Evolutionary conservation across 805 yeast genomes (phyloP).

Genomic region (Millerozyma acaciae): DNA sequence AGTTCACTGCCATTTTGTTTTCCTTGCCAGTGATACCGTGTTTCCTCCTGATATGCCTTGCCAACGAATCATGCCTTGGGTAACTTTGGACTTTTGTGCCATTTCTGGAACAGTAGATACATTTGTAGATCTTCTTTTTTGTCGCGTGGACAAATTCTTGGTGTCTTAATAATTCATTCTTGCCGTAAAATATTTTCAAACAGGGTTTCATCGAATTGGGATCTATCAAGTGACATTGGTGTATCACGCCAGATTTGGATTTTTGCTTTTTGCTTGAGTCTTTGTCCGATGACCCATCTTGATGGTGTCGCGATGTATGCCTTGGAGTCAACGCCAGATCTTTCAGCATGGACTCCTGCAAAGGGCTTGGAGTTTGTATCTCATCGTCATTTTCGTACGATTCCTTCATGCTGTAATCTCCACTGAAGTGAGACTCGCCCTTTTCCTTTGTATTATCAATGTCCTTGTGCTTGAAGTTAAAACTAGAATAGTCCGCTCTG

Average conservation of each 20-base stretch:
- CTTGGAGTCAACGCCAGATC: not conserved
- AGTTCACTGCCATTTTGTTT: conserved; percentile 41
- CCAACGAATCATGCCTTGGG: conserved; percentile 42
- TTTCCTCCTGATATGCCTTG: conserved; percentile 41
- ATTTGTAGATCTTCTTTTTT: conserved; percentile 37
- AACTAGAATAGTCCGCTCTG: too few species aligned
- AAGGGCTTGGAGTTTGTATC: too few species aligned
- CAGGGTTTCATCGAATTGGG: conserved; percentile 31
- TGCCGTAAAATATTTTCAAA: conserved; percentile 40
- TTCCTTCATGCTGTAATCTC: too few species aligned
- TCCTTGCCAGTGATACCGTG: conserved; percentile 44
- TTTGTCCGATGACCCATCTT: too few species aligned
- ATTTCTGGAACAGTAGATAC: conserved; percentile 34
- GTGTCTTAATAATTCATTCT: conserved; percentile 40
- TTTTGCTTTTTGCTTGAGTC: conserved; percentile 15
- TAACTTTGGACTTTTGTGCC: conserved; percentile 37
- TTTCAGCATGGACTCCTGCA: too few species aligned
- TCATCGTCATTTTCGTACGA: too few species aligned
- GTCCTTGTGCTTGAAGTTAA: too few species aligned
- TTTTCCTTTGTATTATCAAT: too few species aligned
- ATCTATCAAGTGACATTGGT: conserved; percentile 39
- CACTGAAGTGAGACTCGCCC: too few species aligned
- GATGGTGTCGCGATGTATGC: conserved; percentile 1
- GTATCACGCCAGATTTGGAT: conserved; percentile 26
- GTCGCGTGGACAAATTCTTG: conserved; percentile 47